Evolutionary conservation across 768 basidiomycete species (phyloP).

Genomic region (Lentinula guzmanii): DNA sequence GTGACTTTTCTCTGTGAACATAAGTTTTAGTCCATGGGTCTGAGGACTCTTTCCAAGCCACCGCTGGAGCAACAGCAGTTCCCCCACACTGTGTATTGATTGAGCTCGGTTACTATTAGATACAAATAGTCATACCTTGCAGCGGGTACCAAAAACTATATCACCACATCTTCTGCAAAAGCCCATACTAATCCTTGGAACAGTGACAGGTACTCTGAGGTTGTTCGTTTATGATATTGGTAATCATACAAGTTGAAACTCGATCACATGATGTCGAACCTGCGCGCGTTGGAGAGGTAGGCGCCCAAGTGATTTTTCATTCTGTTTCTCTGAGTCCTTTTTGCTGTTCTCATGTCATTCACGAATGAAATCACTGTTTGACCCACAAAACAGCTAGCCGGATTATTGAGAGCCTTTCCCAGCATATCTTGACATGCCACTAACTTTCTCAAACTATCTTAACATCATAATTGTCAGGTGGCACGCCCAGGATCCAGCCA

Average conservation of each 20-base stretch:
- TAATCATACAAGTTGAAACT: not conserved
- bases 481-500: no score
- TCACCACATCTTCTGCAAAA: conserved; percentile 86
- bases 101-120: not conserved
- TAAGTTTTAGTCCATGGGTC: conserved; percentile 84
- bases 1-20: conserved; percentile 50
- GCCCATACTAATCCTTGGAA: conserved; percentile 42
- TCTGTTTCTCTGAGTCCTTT: no score
- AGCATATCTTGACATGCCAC: no score
- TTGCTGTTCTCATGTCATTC: no score
- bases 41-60: conserved; percentile 56
- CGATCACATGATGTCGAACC: no score
- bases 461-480: no score
- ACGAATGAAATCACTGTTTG: no score
- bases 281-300: no score
- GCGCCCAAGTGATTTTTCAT: no score
- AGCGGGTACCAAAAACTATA: conserved; percentile 62
- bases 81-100: conserved; percentile 52
- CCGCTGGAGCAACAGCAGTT: conserved; percentile 67
- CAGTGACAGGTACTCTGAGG: not conserved
- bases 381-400: no score
- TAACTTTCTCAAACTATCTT: no score
- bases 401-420: no score
- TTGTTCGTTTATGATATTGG: not conserved
- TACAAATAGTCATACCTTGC: conserved; percentile 24